A percentile compares a stretch with the other conserved stretches of the same genome.
Evolutionary conservation across 768 basidiomycete species (phyloP).

Genomic region (Pholiota molesta): DNA sequence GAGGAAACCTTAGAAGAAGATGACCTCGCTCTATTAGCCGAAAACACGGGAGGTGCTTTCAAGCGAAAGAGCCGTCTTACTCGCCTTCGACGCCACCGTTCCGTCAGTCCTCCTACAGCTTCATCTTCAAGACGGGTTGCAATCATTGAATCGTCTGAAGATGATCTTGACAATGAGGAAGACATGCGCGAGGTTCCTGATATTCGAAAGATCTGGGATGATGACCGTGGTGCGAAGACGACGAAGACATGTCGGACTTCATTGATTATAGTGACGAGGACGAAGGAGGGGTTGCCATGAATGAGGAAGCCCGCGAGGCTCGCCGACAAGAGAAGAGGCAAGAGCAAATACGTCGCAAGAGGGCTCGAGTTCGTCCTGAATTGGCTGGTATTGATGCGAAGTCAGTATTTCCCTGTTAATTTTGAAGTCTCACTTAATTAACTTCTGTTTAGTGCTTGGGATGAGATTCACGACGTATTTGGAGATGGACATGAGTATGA

Average conservation of each 20-base stretch:
- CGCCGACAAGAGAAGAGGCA: slow-evolving; percentile 67
- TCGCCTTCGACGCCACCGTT: slow-evolving; percentile 71
- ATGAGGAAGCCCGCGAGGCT: slow-evolving; percentile 78
- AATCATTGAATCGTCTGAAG: slow-evolving; percentile 75
- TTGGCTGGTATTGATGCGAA: slow-evolving; percentile 81
- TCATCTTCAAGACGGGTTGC: slow-evolving; percentile 62
- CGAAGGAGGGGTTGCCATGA: slow-evolving; percentile 70
- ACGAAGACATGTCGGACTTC: slow-evolving; percentile 79
- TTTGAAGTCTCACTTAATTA: slow-evolving; percentile 15
- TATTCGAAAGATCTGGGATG: slow-evolving; percentile 83
- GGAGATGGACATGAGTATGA: slow-evolving; percentile 97
- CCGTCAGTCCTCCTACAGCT: slow-evolving; percentile 66
- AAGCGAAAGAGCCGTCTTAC: slow-evolving; percentile 67
- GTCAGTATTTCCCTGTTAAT: slow-evolving; percentile 40
- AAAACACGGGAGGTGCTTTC: slow-evolving; percentile 86
- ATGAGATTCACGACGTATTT: slow-evolving; percentile 94
- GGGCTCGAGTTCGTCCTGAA: slow-evolving; percentile 66
- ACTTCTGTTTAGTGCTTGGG: slow-evolving; percentile 73
- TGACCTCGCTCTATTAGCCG: slow-evolving; percentile 85
- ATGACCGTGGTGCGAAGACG: slow-evolving; percentile 73
- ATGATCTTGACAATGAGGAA: slow-evolving; percentile 66
- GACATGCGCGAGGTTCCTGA: slow-evolving; percentile 63
- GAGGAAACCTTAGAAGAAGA: slow-evolving; percentile 88
- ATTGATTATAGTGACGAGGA: slow-evolving; percentile 84
- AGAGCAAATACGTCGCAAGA: slow-evolving; percentile 70